Percentiles rank a stretch among this genome's conserved stretches.
Evolutionary conservation across 345 rosid species (phyloP).

Genomic region (Gossypium arboreum): DNA sequence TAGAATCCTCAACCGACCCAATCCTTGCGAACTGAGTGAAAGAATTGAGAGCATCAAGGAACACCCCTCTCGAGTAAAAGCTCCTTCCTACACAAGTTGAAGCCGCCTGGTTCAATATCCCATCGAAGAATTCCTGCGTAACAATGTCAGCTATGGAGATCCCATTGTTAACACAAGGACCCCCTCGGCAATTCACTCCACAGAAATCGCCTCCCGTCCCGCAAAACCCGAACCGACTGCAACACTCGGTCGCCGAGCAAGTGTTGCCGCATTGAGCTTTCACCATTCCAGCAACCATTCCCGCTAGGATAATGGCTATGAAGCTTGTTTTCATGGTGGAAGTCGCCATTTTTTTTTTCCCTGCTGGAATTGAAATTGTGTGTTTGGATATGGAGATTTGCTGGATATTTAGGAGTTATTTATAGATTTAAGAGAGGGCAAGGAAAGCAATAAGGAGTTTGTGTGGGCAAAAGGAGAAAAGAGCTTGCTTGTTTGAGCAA

Average conservation of each 20-base stretch:
- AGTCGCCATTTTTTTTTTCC: background rate
- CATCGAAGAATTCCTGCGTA: slow-evolving; percentile 39
- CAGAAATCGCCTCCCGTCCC: background rate
- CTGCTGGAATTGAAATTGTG: background rate
- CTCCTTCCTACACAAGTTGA: slow-evolving; percentile 38
- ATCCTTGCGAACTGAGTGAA: slow-evolving; percentile 16
- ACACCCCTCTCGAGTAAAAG: slow-evolving; percentile 38
- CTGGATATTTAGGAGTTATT: background rate
- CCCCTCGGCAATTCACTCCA: slow-evolving; percentile 10
- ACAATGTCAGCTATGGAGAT: slow-evolving; percentile 33
- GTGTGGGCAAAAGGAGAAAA: background rate
- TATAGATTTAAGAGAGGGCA: background rate
- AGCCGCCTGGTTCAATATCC: slow-evolving; percentile 35
- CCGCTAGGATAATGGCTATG: background rate
- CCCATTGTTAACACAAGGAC: slow-evolving; percentile 17
- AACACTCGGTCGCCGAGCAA: background rate
- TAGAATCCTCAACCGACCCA: slow-evolving; percentile 19
- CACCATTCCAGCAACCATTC: background rate
- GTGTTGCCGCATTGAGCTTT: slow-evolving; percentile 7
- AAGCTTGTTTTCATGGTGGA: background rate
- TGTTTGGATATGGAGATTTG: background rate
- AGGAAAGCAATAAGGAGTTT: background rate
- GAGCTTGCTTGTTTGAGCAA: background rate
- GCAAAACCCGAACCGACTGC: slow-evolving; percentile 13
- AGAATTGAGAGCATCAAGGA: slow-evolving; percentile 27